phyloP scores from a whole-genome alignment of 2,329 filamentous ascomycete genomes.

The Coniochaeta prunicola region DNA sequence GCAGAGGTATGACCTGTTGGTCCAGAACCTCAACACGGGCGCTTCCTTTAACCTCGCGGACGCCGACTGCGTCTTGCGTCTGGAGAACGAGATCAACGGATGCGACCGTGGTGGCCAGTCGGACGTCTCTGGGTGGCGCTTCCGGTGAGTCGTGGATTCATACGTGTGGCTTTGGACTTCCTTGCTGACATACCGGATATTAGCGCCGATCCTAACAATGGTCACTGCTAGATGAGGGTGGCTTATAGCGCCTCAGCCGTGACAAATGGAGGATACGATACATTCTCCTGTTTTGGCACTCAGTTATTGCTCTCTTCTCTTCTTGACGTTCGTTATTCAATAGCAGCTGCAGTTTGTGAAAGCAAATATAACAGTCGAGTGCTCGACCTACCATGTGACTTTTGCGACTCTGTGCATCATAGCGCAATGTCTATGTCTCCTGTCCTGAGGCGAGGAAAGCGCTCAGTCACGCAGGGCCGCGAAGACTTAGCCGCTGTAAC shows the following conservation, averaged over 20 bases:
- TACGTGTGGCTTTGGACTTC: background rate
- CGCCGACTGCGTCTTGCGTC: conserved; percentile 2
- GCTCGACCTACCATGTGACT: background rate
- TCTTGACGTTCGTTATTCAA: background rate
- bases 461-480: too few species aligned
- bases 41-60: background rate
- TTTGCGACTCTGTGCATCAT: background rate
- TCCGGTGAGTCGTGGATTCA: background rate
- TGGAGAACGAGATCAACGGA: conserved; percentile 5
- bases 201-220: background rate
- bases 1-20: background rate
- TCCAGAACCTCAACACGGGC: conserved; percentile 3
- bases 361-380: background rate
- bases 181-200: background rate
- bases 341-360: background rate
- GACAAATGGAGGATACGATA: background rate
- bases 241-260: background rate
- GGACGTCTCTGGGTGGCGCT: conserved; percentile 1
- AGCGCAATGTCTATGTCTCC: too few species aligned
- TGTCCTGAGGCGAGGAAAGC: too few species aligned
- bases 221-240: background rate
- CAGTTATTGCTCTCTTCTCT: background rate
- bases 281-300: background rate
- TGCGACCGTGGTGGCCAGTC: conserved; percentile 2
- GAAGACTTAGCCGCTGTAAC: too few species aligned